Percentiles rank a stretch among this genome's conserved stretches.
Conservation (phyloP, 2,329 filamentous ascomycete species). For the Ceratocystis ficicola region DNA sequence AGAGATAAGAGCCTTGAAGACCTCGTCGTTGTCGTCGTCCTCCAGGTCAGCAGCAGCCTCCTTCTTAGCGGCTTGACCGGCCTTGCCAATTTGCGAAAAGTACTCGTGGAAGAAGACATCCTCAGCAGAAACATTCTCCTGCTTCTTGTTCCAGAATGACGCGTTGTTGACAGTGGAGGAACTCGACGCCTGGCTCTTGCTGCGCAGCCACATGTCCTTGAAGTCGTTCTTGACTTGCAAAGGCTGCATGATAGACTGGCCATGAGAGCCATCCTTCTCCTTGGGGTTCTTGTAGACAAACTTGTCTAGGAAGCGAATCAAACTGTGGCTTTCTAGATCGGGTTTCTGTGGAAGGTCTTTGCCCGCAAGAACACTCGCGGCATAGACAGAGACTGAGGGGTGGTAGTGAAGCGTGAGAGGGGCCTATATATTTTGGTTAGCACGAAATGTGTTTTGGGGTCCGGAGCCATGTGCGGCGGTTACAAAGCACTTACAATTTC, state of each 20-base stretch:
- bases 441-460: background rate
- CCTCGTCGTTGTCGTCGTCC: slow-evolving; percentile 48
- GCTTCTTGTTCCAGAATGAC: slow-evolving; percentile 80
- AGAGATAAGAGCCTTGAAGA: slow-evolving; percentile 82
- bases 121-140: slow-evolving; percentile 75
- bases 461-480: background rate
- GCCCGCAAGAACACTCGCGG: slow-evolving; percentile 55
- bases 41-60: slow-evolving; percentile 38
- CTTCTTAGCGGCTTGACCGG: slow-evolving; percentile 42
- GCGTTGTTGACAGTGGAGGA: slow-evolving; percentile 60
- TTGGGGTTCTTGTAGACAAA: slow-evolving; percentile 97
- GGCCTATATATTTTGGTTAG: slow-evolving; percentile 29
- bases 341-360: slow-evolving; percentile 72
- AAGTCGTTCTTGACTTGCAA: slow-evolving; percentile 44
- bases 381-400: slow-evolving; percentile 79
- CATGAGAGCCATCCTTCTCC: slow-evolving; percentile 52
- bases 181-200: slow-evolving; percentile 34
- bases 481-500: slow-evolving; percentile 50
- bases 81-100: slow-evolving; percentile 64
- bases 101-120: slow-evolving; percentile 98
- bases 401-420: slow-evolving; percentile 78
- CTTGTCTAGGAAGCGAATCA: slow-evolving; percentile 92
- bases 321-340: slow-evolving; percentile 75
- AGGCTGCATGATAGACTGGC: slow-evolving; percentile 93
- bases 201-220: slow-evolving; percentile 45